phyloP scores from a whole-genome alignment of 1,284 basidiomycete species.

The Ustilago trichophora region DNA sequence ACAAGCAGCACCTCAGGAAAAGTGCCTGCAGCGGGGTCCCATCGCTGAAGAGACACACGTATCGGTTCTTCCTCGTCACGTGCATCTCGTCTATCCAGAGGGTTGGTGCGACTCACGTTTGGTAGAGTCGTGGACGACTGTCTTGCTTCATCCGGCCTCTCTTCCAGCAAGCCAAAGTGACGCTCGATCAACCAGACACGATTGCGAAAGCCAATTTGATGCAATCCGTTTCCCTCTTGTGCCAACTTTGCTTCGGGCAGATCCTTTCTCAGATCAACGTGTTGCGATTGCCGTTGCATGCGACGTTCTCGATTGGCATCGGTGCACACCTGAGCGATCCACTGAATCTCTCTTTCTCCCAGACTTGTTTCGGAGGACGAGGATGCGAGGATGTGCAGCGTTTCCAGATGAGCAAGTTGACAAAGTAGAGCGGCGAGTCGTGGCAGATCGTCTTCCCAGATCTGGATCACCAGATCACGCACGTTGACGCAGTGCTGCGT shows the following conservation, averaged over 20 bases:
- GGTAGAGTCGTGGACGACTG: too few species aligned
- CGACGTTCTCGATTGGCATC: conserved; percentile 39
- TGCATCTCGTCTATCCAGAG: too few species aligned
- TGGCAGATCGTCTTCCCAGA: conserved; percentile 56
- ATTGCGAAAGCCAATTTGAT: conserved; percentile 61
- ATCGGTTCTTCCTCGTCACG: conserved; percentile 16
- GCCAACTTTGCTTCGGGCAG: background rate
- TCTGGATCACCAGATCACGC: conserved; percentile 59
- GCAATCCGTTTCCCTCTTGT: conserved; percentile 26
- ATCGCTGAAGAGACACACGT: conserved; percentile 36
- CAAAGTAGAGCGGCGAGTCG: conserved; percentile 30
- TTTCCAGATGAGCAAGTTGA: conserved; percentile 37
- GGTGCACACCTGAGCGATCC: conserved; percentile 40
- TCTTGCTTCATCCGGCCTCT: background rate
- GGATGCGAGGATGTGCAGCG: conserved; percentile 55
- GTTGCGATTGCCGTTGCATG: conserved; percentile 14
- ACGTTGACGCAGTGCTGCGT: conserved; percentile 33
- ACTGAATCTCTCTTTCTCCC: conserved; percentile 36
- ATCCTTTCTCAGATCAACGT: too few species aligned
- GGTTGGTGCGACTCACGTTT: conserved; percentile 24
- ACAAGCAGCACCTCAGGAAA: conserved; percentile 59
- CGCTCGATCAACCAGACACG: conserved; percentile 60
- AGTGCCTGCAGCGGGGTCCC: conserved; percentile 53
- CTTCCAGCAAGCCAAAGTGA: conserved; percentile 5
- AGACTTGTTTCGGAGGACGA: conserved; percentile 38